A percentile compares a stretch with the other conserved stretches of the same genome.
Conservation (phyloP, 768 basidiomycete genomes). For the Sporobolomyces pararoseus region DNA sequence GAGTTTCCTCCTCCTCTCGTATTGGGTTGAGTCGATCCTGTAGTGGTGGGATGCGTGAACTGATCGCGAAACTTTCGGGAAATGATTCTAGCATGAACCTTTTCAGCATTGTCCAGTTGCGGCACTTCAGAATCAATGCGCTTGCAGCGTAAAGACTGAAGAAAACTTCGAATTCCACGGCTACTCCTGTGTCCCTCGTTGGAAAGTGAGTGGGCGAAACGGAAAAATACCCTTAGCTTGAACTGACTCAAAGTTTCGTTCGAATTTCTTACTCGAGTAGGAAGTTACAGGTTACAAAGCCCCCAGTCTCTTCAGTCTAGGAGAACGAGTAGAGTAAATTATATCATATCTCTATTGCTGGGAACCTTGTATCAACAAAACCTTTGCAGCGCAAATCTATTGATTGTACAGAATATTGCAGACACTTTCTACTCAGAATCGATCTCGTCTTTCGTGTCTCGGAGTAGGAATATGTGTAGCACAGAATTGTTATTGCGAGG, state of each 20-base stretch:
- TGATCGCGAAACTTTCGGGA: not conserved
- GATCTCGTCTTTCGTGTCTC: too few relatives aligned
- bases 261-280: not conserved
- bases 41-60: not conserved
- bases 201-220: slow-evolving; percentile 11
- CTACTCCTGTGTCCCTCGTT: slow-evolving; percentile 13
- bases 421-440: too few relatives aligned
- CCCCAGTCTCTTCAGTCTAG: not conserved
- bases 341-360: too few relatives aligned
- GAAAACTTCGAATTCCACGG: slow-evolving; percentile 29
- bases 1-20: not conserved
- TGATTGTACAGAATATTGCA: too few relatives aligned
- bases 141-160: slow-evolving; percentile 2
- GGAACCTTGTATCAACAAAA: too few relatives aligned
- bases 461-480: too few relatives aligned
- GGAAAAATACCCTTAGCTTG: too few relatives aligned
- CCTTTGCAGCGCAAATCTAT: too few relatives aligned
- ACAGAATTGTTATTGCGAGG: too few relatives aligned
- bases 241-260: too few relatives aligned
- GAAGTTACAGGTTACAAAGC: slow-evolving; percentile 14
- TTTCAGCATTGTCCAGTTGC: slow-evolving; percentile 78
- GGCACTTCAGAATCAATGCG: not conserved
- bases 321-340: not conserved
- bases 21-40: too few relatives aligned
- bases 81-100: slow-evolving; percentile 61